Base-by-base conservation (phyloP, 1,139 yeast genomes). In the Diutina rugosa region DNA sequence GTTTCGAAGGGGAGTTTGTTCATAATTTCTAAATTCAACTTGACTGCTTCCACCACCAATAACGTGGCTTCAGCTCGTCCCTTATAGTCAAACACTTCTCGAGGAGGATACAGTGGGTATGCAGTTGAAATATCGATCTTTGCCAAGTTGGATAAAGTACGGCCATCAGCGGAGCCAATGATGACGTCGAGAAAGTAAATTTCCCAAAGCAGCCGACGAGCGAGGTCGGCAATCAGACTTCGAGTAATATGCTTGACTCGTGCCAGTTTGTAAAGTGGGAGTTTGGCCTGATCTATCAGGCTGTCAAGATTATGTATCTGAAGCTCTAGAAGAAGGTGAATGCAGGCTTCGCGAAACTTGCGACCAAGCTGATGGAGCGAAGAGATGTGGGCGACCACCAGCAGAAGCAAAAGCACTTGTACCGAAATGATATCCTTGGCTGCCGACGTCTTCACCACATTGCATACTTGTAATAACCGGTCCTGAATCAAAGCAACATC, bases 111-210 rank as follows among this genome's bases (percentile, higher is more conserved):
- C 0, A 62, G 58, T 1, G 82, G 82, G 60, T 67, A 76, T 1
- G 69, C 59, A 4, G 73, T 69, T 38, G 67, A 63, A 32, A 72
- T 65, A 28, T 69, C 63, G 1, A 69, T 57, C 0, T 67, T 61
- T 0, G 76, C 71, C 12, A 78, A 60, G n/a, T 65, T 62, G 1
- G 81, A 74, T 12, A 74, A 65, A 0, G 80, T 67, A 56, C 68
- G 69, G n/a, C 82, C 82, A 56, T 78, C 79, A 0, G 82, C 79
- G 3, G 80, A 77, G 0, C 81, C 81, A 58, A 77, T 75, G 46
- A 77, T 68, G 9, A 78, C 74, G 62, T 78, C 82, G 56, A 77
- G 68, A 61, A 76, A 77, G 61, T 74, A 72, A 8, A 76, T 61
- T 57, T 78, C 82, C 81, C 81, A 78, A 58, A 76, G 72, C 5